phyloP scores from a whole-genome alignment of 1,284 basidiomycete genomes.

The Leccinum huronense region DNA sequence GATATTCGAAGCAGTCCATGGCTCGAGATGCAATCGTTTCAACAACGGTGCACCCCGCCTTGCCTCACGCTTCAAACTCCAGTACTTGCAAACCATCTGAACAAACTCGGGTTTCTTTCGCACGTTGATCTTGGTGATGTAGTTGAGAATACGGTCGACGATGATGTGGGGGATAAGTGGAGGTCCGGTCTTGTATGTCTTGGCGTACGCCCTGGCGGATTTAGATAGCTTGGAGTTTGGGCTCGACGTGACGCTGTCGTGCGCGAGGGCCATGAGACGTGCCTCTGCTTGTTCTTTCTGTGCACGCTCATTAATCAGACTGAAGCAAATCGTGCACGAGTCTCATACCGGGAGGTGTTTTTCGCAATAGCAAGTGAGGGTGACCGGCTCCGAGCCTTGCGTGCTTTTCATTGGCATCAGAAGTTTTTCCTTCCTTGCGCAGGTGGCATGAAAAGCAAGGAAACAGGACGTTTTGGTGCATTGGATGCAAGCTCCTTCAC shows the following conservation, averaged over 20 bases:
- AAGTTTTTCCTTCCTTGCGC: constrained; percentile 83
- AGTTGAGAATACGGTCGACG: constrained; percentile 73
- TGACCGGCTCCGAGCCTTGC: constrained; percentile 66
- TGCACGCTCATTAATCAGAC: constrained; percentile 10
- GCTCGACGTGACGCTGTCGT: constrained; percentile 43
- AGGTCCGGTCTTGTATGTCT: constrained; percentile 75
- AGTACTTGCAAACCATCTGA: constrained; percentile 83
- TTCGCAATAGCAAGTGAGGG: constrained; percentile 81
- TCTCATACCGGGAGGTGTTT: constrained; percentile 80
- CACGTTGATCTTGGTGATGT: constrained; percentile 71
- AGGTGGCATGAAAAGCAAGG: constrained; percentile 93
- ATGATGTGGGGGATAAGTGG: constrained; percentile 75
- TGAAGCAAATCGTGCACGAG: not conserved
- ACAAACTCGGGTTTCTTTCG: constrained; percentile 81
- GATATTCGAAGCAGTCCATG: constrained; percentile 85
- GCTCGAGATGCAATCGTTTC: constrained; percentile 93
- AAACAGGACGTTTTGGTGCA: constrained; percentile 93
- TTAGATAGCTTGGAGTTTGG: constrained; percentile 53
- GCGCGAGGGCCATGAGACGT: constrained; percentile 55
- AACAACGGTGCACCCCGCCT: constrained; percentile 90
- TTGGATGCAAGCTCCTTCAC: constrained; percentile 93
- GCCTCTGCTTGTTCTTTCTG: constrained; percentile 69
- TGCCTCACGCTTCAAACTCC: constrained; percentile 95
- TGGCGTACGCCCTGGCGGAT: constrained; percentile 76
- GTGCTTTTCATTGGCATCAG: constrained; percentile 86